Conservation (phyloP, 768 basidiomycete species). For the Rhodotorula toruloides region DNA sequence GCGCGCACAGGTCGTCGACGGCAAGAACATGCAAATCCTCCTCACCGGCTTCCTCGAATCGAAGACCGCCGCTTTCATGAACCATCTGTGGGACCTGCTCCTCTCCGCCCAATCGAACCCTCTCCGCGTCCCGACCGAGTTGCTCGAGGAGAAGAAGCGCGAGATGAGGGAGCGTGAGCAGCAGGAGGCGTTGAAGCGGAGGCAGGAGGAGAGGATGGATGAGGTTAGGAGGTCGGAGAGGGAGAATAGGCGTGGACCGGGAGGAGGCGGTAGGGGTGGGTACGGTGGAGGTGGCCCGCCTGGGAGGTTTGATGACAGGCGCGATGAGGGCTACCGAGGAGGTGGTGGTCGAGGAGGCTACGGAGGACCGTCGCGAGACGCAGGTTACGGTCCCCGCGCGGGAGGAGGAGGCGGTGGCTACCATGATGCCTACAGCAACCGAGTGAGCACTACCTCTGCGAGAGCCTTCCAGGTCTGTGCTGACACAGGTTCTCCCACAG, state of each 20-base stretch:
- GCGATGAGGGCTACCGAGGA: neutral
- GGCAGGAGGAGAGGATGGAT: conserved; percentile 58
- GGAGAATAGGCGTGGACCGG: conserved; percentile 56
- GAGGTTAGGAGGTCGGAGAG: conserved; percentile 60
- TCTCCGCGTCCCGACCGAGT: conserved; percentile 81
- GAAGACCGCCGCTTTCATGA: conserved; percentile 81
- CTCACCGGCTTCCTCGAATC: conserved; percentile 86
- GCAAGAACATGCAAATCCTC: conserved; percentile 91
- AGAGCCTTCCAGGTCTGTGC: neutral
- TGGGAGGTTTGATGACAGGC: neutral
- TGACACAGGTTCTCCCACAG: no score
- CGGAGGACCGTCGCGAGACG: neutral
- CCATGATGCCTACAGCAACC: conserved; percentile 47
- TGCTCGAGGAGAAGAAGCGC: conserved; percentile 86
- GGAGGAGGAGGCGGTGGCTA: conserved; percentile 52
- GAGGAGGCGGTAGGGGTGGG: conserved; percentile 51
- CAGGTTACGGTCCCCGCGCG: conserved; percentile 9
- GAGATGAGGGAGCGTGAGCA: conserved; percentile 63
- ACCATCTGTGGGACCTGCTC: conserved; percentile 79
- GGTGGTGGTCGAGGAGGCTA: conserved; percentile 1
- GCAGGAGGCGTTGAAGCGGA: conserved; percentile 49
- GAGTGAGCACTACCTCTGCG: conserved; percentile 46
- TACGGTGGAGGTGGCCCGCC: conserved; percentile 18
- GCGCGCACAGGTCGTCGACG: conserved; percentile 67
- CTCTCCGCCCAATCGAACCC: conserved; percentile 84